Percentiles rank a stretch among this genome's conserved stretches.
Conservation (phyloP, 1,284 basidiomycete species). For the Melampsora americana region DNA sequence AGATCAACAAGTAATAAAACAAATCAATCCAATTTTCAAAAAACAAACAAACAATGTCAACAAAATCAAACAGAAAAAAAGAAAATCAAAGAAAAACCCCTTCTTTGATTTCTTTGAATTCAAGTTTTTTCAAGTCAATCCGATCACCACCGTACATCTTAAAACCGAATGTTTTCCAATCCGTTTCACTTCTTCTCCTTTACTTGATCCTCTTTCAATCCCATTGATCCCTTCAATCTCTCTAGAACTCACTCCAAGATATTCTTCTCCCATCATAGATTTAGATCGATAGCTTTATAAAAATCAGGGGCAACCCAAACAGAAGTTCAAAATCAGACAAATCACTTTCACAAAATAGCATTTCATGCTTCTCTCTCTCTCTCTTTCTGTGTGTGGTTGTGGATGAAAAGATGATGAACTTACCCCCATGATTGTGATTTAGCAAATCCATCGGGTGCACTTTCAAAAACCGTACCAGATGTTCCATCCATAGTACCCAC, state of each 20-base stretch:
- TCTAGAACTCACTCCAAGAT: neutral
- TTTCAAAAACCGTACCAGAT: neutral
- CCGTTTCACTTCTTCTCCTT: neutral
- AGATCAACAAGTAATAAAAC: no score
- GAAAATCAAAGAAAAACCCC: no score
- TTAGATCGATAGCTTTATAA: neutral
- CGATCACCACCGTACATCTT: constrained; percentile 4
- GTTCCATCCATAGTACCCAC: neutral
- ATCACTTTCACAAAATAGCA: no score
- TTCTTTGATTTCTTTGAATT: no score
- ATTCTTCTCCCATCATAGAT: constrained; percentile 8
- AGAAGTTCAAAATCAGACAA: neutral
- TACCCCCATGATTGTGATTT: constrained; percentile 7
- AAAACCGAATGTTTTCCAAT: neutral
- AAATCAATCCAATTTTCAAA: no score
- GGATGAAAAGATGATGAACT: neutral
- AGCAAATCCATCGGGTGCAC: neutral
- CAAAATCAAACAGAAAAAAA: no score
- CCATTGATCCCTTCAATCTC: neutral
- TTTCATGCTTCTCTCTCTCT: no score
- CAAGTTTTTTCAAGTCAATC: neutral
- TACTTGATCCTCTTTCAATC: neutral
- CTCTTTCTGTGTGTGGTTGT: no score
- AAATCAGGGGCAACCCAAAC: neutral
- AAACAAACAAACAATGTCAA: no score